Percentiles rank a stretch among this genome's conserved stretches.
phyloP scores from a whole-genome alignment of 1,284 basidiomycete genomes.

The Trichosporon sp. region DNA sequence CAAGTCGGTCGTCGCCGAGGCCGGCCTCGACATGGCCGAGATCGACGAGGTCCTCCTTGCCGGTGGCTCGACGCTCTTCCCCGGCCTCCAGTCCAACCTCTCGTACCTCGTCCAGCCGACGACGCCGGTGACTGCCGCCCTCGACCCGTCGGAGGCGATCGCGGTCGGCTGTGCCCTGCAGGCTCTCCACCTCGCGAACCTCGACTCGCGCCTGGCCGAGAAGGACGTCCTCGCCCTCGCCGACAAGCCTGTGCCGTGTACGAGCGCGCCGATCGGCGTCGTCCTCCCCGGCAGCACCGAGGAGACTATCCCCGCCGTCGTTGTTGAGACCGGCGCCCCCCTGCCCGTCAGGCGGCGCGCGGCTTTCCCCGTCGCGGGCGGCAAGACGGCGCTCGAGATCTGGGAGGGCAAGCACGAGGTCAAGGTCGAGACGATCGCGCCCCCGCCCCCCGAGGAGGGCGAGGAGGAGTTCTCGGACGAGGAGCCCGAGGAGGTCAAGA shows the following conservation, averaged over 20 bases:
- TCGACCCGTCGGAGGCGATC: conserved; percentile 83
- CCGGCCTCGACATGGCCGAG: conserved; percentile 65
- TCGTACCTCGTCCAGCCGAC: conserved; percentile 65
- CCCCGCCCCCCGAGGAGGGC: conserved; percentile 39
- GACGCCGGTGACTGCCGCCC: conserved; percentile 53
- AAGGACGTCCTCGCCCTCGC: conserved; percentile 52
- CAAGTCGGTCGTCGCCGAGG: conserved; percentile 58
- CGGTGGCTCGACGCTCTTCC: conserved; percentile 79
- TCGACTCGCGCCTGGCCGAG: conserved; percentile 50
- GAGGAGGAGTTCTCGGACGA: conserved; percentile 49
- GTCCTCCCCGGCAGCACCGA: conserved; percentile 62
- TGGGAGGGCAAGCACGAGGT: conserved; percentile 82
- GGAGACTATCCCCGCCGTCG: conserved; percentile 53
- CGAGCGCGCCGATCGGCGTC: conserved; percentile 68
- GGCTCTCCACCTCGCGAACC: conserved; percentile 61
- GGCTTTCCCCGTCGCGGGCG: conserved; percentile 62
- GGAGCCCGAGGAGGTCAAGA: conserved; percentile 63
- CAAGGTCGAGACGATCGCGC: conserved; percentile 60
- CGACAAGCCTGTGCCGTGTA: conserved; percentile 54
- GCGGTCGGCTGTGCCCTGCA: conserved; percentile 85
- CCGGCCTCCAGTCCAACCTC: conserved; percentile 74
- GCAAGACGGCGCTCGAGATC: conserved; percentile 66
- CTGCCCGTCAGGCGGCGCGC: conserved; percentile 70
- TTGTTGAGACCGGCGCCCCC: conserved; percentile 67
- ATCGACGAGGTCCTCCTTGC: conserved; percentile 88